Evolutionary conservation across 495 filamentous ascomycete species (phyloP), one percentile per base, ranked within the genome.

Genomic region (Neurospora africana): DNA sequence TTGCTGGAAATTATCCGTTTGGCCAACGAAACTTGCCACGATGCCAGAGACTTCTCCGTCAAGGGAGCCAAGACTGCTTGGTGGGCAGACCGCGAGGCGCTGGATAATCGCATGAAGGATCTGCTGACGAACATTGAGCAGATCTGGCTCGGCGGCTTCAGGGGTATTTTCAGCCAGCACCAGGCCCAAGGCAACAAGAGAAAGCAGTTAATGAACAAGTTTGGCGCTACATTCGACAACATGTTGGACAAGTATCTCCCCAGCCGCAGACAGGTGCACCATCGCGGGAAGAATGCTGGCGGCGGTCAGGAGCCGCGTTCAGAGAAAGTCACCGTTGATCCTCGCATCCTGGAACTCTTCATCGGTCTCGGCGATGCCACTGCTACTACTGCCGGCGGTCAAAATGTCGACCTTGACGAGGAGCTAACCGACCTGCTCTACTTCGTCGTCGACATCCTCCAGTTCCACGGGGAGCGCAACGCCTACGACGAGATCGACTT

Each of bases 401-500:
- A 89, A 1, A 87, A 88, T 5, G 76, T 79, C 68, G 94, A 97
- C 72, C 84, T 94, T 3, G 93, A 97, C 70, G 95, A 98, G 74
- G 88, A 90, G 0, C 78, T 99, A 53, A 92, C 89, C 75, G 95
- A 99, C 79, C 82, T 99, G 68, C 86, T 99, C 1, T 97, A 97
- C 80, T 98, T 98, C 76, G 92, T 98, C 10, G 90, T 98, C 5
- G 95, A 99, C 78, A 94, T 98, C 68, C 83, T 98, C 36, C 96
- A 98, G 81, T 99, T 98, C 81, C 92, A 96, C 74, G 95, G 95
- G 2, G 95, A 99, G 81, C 87, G 90, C 38, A 98, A 98, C 79
- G 95, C 96, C 3, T 98, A 97, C 82, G 96, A 98, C 78, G 95
- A 99, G 82, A 91, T 99, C 76, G 94, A 99, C 78, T 95, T 97